phyloP scores from a whole-genome alignment of 139 green algal species.

The Bryopsis sp. region DNA sequence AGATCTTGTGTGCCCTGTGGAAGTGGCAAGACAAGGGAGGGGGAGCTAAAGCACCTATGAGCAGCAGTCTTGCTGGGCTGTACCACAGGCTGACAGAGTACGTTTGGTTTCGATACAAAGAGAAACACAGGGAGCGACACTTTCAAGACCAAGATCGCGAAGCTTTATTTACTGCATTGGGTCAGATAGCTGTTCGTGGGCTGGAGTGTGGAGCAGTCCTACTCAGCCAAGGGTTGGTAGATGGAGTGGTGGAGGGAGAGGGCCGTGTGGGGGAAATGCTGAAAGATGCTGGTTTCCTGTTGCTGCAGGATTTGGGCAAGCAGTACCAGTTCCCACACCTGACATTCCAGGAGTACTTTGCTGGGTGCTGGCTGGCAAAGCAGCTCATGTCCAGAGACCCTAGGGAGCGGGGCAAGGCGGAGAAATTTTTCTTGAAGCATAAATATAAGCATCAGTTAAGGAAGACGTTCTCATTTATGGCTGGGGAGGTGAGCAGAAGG shows the following conservation, averaged over 20 bases:
- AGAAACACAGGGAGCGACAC: too few species aligned
- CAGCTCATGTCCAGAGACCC: background rate
- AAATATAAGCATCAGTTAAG: background rate
- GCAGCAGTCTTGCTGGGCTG: background rate
- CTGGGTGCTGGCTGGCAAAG: background rate
- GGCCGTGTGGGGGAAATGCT: background rate
- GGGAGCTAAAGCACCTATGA: background rate
- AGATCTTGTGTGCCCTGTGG: background rate
- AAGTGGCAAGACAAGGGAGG: too few species aligned
- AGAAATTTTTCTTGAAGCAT: background rate
- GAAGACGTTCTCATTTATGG: background rate
- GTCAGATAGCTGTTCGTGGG: background rate
- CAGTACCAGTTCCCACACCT: slow-evolving; percentile 6
- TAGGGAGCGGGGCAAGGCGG: background rate
- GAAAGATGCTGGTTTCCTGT: slow-evolving; percentile 1
- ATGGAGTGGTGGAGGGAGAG: too few species aligned
- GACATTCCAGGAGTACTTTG: slow-evolving; percentile 13
- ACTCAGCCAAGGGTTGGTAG: background rate
- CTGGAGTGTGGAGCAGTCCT: background rate
- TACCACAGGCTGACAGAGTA: background rate
- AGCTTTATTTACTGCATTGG: background rate
- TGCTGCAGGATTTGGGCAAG: background rate
- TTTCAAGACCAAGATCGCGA: too few species aligned
- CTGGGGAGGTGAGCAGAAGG: too few species aligned
- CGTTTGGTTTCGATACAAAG: background rate